Conservation (phyloP, 2,329 filamentous ascomycete species). For the Fusarium drepaniforme region DNA sequence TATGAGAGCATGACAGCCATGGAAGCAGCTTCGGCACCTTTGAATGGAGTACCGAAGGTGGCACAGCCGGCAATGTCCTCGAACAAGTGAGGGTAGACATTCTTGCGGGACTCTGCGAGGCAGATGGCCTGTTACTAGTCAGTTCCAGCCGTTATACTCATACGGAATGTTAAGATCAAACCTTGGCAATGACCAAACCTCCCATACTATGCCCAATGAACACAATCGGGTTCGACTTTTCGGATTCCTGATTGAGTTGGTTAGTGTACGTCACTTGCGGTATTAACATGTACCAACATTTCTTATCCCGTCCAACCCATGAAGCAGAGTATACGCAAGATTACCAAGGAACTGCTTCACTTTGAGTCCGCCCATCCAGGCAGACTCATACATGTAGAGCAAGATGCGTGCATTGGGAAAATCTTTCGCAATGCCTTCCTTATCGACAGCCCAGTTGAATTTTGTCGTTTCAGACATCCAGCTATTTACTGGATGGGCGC, state of each 20-base stretch:
- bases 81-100: conserved; percentile 54
- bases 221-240: conserved; percentile 51
- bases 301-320: conserved; percentile 49
- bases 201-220: conserved; percentile 60
- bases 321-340: conserved; percentile 52
- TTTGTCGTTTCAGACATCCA: conserved; percentile 52
- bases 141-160: background rate
- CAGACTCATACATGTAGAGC: conserved; percentile 57
- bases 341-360: conserved; percentile 57
- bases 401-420: conserved; percentile 56
- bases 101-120: conserved; percentile 50
- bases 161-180: conserved; percentile 6
- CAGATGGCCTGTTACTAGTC: conserved; percentile 32
- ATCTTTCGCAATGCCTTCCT: conserved; percentile 52
- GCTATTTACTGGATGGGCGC: conserved; percentile 54
- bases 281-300: conserved; percentile 41
- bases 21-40: conserved; percentile 52
- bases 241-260: background rate
- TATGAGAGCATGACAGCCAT: conserved; percentile 53
- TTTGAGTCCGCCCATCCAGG: conserved; percentile 54
- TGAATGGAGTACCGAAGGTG: conserved; percentile 58
- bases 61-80: conserved; percentile 54
- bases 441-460: conserved; percentile 56
- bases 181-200: conserved; percentile 58
- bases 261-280: background rate